phyloP scores from a whole-genome alignment of 148 eudicot species.

The Rhododendron henanense region DNA sequence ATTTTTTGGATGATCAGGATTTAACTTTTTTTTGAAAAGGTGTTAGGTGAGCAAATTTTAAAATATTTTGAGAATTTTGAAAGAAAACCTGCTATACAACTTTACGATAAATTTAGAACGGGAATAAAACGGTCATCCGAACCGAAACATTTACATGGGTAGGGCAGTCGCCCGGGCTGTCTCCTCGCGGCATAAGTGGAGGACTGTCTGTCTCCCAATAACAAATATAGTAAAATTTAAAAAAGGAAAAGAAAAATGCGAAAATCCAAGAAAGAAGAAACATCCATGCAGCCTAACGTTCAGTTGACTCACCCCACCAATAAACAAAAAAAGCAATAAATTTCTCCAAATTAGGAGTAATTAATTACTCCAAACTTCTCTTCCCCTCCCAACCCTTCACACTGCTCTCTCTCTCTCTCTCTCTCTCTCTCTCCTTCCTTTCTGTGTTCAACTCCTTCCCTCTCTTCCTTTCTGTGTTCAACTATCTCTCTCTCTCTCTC shows the following conservation, averaged over 20 bases:
- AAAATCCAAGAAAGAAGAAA: conserved; percentile 9
- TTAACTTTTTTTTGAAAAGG: too few relatives aligned
- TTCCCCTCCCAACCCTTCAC: not conserved
- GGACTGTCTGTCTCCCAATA: not conserved
- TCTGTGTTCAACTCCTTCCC: not conserved
- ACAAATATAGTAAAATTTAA: not conserved
- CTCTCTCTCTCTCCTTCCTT: not conserved
- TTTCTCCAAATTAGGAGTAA: not conserved
- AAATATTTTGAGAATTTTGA: not conserved
- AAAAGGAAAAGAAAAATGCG: not conserved
- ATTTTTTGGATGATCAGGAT: not conserved
- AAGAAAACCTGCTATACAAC: not conserved
- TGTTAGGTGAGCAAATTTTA: not conserved
- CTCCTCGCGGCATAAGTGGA: not conserved
- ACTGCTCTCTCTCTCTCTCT: not conserved
- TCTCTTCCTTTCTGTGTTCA: not conserved
- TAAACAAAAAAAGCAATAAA: not conserved
- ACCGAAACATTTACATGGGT: not conserved
- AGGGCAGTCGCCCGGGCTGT: too few relatives aligned
- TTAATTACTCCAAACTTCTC: not conserved
- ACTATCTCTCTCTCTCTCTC: not conserved
- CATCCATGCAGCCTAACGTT: conserved; percentile 24
- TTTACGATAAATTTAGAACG: not conserved
- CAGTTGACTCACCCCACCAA: conserved; percentile 10
- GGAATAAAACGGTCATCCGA: not conserved